These are phyloP conservation scores for Trichosporon coremiiforme DNA, from an alignment of 1,284 basidiomycete genomes.

Conservation along the genomic window DNA sequence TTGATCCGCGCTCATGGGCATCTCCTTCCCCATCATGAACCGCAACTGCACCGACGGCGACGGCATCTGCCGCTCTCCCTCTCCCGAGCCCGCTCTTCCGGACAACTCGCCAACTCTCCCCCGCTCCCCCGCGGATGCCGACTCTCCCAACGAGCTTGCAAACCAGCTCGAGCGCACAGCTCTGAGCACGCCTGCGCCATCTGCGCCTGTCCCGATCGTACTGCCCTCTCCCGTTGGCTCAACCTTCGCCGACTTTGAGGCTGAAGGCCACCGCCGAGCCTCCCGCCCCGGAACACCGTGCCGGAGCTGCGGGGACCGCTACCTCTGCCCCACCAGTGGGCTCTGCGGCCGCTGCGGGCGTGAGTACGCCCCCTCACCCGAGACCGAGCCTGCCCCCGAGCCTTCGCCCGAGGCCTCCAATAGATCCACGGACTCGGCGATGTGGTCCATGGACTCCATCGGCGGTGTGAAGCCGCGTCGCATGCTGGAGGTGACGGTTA, in stretches of 20 bases:
- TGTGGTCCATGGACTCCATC: background rate
- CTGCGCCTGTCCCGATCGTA: too few relatives aligned
- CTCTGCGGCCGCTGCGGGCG: background rate
- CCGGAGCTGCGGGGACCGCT: background rate
- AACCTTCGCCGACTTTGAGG: too few relatives aligned
- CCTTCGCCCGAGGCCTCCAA: too few relatives aligned
- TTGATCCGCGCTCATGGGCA: too few relatives aligned
- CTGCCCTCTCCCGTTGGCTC: too few relatives aligned
- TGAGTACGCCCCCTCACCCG: background rate
- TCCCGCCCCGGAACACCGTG: background rate
- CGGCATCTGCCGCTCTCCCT: background rate
- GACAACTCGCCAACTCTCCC: background rate
- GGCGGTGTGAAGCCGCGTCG: background rate
- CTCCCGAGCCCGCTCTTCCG: background rate
- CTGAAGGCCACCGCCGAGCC: background rate
- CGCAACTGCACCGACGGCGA: background rate
- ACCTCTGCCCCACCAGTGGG: background rate
- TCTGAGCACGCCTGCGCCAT: background rate
- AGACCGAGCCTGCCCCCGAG: too few relatives aligned
- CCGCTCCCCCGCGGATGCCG: background rate
- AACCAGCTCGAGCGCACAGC: background rate
- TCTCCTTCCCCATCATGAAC: background rate
- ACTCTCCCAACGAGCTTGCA: background rate
- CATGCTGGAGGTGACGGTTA: background rate
- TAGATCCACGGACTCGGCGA: too few relatives aligned